Evolutionary conservation across 1,284 basidiomycete species (phyloP), one percentile per base, ranked within the genome.

Genomic region (Heliocybe sulcata): DNA sequence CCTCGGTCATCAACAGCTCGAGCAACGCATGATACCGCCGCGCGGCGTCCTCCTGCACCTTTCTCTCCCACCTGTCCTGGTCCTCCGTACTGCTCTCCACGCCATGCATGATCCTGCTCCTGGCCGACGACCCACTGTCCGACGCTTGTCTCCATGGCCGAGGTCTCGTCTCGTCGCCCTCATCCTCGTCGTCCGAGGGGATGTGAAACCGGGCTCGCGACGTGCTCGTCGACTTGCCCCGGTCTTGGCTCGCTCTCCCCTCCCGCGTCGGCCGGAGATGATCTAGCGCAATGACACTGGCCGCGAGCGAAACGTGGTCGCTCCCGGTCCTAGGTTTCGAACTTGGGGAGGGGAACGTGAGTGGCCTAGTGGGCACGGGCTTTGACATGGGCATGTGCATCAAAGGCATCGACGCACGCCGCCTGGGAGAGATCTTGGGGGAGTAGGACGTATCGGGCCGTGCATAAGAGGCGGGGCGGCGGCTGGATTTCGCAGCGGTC

Each of bases 1-100:
- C 75, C 71, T 97, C 94, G 0, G 92, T 94, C 57, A 82, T 78
- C 31, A 95, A 76, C 31, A 97, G 75, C 70, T 97, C 94, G 62
- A 80, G 74, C 56, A 93, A 75, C 1, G 87, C 86, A 60, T 92
- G 83, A 58, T 79, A 83, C 55, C 77, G 77, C 55, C 81, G 67
- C n/a, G 72, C 57, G 38, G 73, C 63, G 56, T 83, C 79, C 53
- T 49, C 33, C 55, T 62, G 53, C 55, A 56, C 54, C 52, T 59
- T 56, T 47, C 47, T 58, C 55, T 58, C 59, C 20, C 19, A 47
- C 29, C 22, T 51, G 27, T 49, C 33, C 31, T 54, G 33, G 20
- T 57, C 53, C 54, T 52, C 51, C 61, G 31, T 52, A 19, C 38
- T 50, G 8, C 54, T 35, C 50, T 53, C 53, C 45, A 16, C 23